These are phyloP conservation scores for Mycena amicta DNA, from an alignment of 768 basidiomycete genomes.

Conservation along the genomic window DNA sequence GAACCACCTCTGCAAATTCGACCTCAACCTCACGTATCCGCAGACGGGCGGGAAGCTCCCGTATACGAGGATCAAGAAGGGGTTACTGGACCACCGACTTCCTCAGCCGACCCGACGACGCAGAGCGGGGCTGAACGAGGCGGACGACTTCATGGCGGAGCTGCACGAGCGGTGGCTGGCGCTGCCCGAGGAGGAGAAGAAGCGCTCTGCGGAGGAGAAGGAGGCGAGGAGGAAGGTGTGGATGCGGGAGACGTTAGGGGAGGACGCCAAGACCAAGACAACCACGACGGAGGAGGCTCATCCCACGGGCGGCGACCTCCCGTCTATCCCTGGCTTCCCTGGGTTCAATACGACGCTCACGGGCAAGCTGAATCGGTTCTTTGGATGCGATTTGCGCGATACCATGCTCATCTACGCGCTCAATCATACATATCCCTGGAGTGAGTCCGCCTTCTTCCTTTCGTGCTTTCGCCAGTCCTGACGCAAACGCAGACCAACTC, in stretches of 20 bases:
- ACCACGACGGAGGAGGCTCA: not conserved
- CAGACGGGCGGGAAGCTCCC: too few species aligned
- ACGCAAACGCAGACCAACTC: constrained; percentile 4
- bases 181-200: not conserved
- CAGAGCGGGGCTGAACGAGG: not conserved
- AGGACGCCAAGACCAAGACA: not conserved
- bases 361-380: not conserved
- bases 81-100: constrained; percentile 3
- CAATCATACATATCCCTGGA: not conserved
- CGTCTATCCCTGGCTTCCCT: constrained; percentile 4
- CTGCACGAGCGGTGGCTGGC: constrained; percentile 12
- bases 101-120: not conserved
- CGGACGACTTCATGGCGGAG: constrained; percentile 3
- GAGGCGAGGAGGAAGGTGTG: constrained; percentile 1
- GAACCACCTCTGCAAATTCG: too few species aligned
- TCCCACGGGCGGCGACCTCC: not conserved
- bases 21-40: too few species aligned
- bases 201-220: constrained; percentile 4
- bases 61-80: constrained; percentile 13
- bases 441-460: not conserved
- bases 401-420: not conserved
- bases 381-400: not conserved
- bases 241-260: constrained; percentile 3
- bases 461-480: not conserved
- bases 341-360: not conserved